Percentiles rank a stretch among this genome's conserved stretches.
phyloP scores from a whole-genome alignment of 345 rosid species.

The Geranium rotundifolium region DNA sequence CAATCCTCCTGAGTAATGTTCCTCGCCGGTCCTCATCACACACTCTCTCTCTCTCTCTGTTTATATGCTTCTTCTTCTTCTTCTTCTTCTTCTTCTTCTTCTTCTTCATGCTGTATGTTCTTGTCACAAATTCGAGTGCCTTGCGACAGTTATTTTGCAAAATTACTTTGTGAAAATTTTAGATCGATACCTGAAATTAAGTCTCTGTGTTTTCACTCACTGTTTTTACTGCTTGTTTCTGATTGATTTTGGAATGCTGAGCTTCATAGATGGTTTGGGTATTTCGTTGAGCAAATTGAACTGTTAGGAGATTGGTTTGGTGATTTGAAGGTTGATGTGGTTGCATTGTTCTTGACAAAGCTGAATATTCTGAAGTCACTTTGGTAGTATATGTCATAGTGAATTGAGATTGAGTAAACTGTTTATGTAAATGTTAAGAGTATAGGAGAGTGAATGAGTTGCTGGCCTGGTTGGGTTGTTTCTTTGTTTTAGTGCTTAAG shows the following conservation, averaged over 20 bases:
- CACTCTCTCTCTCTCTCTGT: conserved; percentile 2
- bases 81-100: not conserved
- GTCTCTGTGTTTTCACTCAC: not conserved
- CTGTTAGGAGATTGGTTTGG: not conserved
- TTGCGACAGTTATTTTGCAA: not conserved
- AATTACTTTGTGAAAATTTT: no score
- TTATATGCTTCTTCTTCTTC: conserved; percentile 5
- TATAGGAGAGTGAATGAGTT: not conserved
- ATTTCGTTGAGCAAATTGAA: not conserved
- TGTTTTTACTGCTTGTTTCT: no score
- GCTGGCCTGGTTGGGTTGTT: not conserved
- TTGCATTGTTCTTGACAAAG: not conserved
- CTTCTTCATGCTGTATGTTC: not conserved
- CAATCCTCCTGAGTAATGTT: conserved; percentile 31
- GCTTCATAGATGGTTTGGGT: not conserved
- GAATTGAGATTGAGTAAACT: no score
- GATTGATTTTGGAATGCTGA: not conserved
- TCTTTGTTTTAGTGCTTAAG: no score
- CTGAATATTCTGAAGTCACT: not conserved
- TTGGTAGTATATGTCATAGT: no score
- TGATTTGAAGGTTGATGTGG: not conserved
- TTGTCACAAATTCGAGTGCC: no score
- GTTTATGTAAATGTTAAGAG: no score
- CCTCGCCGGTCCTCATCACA: conserved; percentile 6
- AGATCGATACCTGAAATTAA: not conserved